phyloP scores from a whole-genome alignment of 2,329 filamentous ascomycete genomes.

The Colletotrichum lini region DNA sequence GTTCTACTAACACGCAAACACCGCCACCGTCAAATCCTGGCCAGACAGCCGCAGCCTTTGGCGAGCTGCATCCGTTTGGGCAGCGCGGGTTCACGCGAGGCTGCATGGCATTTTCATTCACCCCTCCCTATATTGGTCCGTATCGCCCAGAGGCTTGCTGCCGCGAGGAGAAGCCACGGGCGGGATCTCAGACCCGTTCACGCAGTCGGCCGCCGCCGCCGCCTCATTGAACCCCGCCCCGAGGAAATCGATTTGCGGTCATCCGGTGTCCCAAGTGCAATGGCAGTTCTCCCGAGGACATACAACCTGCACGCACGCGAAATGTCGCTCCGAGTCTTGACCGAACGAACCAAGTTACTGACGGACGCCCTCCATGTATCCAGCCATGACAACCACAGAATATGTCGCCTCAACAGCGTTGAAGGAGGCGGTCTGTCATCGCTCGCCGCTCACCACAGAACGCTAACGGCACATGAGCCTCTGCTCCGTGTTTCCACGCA shows the following conservation, averaged over 20 bases:
- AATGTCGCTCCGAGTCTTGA: constrained; percentile 3
- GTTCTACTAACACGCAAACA: not conserved
- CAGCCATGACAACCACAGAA: not conserved
- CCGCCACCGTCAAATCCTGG: not conserved
- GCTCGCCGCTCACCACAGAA: constrained; percentile 34
- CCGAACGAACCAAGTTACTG: not conserved
- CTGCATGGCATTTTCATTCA: constrained; percentile 14
- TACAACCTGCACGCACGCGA: constrained; percentile 13
- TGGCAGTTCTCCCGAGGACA: constrained; percentile 12
- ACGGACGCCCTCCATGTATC: constrained; percentile 13
- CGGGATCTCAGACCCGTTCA: constrained; percentile 12
- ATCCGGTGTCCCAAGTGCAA: not conserved
- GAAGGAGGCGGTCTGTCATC: not conserved
- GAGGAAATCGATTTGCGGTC: constrained; percentile 8
- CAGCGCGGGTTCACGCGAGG: constrained; percentile 19
- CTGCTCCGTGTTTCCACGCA: constrained; percentile 18
- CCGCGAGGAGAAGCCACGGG: constrained; percentile 5
- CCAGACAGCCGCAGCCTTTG: constrained; percentile 3
- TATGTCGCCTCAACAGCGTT: no score
- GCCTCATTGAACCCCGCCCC: constrained; percentile 12
- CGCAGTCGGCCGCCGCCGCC: constrained; percentile 14
- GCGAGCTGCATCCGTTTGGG: constrained; percentile 20
- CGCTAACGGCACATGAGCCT: constrained; percentile 29
- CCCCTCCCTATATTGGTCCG: no score
- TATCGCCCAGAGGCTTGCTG: constrained; percentile 10